Evolutionary conservation across 169 alveolate species (phyloP), one percentile per base, ranked within the genome.

Genomic region (Cryptosporidium viatorum): DNA sequence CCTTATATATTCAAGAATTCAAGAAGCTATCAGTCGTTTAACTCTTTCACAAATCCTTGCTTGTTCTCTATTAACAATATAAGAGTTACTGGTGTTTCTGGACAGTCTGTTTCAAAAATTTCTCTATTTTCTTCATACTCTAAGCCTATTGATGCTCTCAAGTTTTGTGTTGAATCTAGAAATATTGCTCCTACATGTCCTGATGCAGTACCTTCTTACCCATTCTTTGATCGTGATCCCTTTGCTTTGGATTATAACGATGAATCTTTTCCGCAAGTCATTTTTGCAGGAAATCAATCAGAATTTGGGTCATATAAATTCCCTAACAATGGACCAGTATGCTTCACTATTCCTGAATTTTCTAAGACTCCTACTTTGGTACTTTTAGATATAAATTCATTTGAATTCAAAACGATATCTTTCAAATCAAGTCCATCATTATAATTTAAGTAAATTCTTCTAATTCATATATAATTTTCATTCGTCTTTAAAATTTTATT

Each of bases 301-400:
- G 65, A 80, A 80, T 80, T 80, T 62, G 68, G 62, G n/a, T 60
- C 68, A 16, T 80, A 62, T 18, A 80, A 18, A 80, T 80, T 80
- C 55, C 89, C 89, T 45, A 80, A 80, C 26, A 52, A 73, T 58
- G 89, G 89, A 18, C 89, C 89, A n/a, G 26, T 62, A 16, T 80
- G 89, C 43, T 62, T 80, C 41, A 80, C 89, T 6, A 80, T 80
- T 62, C 89, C 89, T 43, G 59, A 80, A 41, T 80, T 80, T 29
- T 62, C 69, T 0, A 18, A n/a, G 8, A 80, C 10, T 26, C 80
- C 89, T 23, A 29, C 51, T 41, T 26, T 80, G 35, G 89, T 80
- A n/a, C 51, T 80, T 14, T n/a, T 80, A 39, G 89, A 80, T 33
- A 80, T 80, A 5, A 62, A 62, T 45, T n/a, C 89, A 21, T 80